Evolutionary conservation across 164 flowering plant genomes (phyloP).

Genomic region (Nelumbo lutea): DNA sequence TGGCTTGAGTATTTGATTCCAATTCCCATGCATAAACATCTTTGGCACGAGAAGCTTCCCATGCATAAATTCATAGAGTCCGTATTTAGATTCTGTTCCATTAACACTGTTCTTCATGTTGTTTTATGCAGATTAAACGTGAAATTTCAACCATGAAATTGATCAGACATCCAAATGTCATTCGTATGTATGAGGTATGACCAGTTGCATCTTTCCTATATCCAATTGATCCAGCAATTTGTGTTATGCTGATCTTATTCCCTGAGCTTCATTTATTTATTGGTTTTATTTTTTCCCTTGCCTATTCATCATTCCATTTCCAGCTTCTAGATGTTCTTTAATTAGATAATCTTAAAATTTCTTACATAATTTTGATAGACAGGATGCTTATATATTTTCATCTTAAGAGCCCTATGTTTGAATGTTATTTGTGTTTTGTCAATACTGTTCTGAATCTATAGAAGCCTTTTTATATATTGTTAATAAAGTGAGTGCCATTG

Average conservation of each 20-base stretch:
- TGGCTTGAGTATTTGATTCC: neutral
- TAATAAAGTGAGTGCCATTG: conserved; percentile 7
- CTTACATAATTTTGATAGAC: too few species aligned
- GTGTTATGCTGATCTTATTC: too few species aligned
- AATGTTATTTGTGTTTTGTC: neutral
- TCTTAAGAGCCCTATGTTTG: neutral
- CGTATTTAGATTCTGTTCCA: neutral
- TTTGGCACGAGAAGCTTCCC: neutral
- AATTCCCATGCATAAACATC: neutral
- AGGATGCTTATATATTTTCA: neutral
- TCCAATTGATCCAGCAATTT: too few species aligned
- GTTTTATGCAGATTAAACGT: conserved; percentile 71
- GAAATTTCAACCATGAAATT: conserved; percentile 94
- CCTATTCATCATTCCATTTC: too few species aligned
- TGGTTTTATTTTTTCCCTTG: too few species aligned
- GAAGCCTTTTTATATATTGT: neutral
- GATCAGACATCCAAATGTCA: conserved; percentile 85
- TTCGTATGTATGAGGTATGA: conserved; percentile 81
- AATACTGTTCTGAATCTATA: neutral
- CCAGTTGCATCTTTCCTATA: neutral
- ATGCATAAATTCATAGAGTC: neutral
- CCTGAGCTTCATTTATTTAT: too few species aligned
- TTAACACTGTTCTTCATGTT: conserved; percentile 7
- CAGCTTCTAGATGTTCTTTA: too few species aligned
- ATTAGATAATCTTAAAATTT: too few species aligned